Percentiles rank a stretch among this genome's conserved stretches.
Conservation (phyloP, 164 flowering plant species). For the Houttuynia cordata region DNA sequence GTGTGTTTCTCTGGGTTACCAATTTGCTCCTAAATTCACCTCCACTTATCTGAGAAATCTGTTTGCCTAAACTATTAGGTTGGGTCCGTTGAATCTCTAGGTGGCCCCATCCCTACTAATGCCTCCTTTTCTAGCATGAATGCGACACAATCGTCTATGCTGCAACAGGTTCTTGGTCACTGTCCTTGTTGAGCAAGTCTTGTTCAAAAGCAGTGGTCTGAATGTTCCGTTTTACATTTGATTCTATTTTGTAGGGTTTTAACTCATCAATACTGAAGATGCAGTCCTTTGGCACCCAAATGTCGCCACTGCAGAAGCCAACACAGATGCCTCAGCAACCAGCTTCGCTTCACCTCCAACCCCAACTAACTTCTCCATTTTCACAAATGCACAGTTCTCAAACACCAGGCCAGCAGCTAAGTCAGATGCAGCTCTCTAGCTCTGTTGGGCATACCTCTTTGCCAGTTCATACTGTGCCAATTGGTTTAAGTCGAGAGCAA, state of each 20-base stretch:
- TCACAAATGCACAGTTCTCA: constrained; percentile 33
- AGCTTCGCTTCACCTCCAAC: constrained; percentile 39
- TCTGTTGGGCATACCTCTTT: constrained; percentile 30
- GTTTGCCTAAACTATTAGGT: constrained; percentile 16
- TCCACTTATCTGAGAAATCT: neutral
- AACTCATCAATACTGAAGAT: constrained; percentile 31
- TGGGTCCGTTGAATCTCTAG: constrained; percentile 25
- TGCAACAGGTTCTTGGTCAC: constrained; percentile 29
- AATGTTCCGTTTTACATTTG: neutral
- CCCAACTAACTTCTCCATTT: constrained; percentile 25
- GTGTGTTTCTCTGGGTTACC: neutral
- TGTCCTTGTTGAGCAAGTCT: neutral
- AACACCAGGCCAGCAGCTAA: constrained; percentile 21
- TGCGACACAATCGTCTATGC: constrained; percentile 24
- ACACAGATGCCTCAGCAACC: constrained; percentile 55
- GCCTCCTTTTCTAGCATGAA: constrained; percentile 26
- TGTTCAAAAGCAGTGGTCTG: neutral
- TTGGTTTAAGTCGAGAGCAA: constrained; percentile 34
- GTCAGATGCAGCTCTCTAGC: constrained; percentile 30
- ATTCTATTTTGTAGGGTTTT: constrained; percentile 22
- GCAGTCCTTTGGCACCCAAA: constrained; percentile 37
- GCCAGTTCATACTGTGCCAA: constrained; percentile 27
- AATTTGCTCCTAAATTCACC: neutral
- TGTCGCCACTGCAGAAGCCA: constrained; percentile 57
- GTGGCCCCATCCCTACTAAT: constrained; percentile 30